phyloP scores from a whole-genome alignment of 2,329 filamentous ascomycete genomes.

The Beauveria medogensis region DNA sequence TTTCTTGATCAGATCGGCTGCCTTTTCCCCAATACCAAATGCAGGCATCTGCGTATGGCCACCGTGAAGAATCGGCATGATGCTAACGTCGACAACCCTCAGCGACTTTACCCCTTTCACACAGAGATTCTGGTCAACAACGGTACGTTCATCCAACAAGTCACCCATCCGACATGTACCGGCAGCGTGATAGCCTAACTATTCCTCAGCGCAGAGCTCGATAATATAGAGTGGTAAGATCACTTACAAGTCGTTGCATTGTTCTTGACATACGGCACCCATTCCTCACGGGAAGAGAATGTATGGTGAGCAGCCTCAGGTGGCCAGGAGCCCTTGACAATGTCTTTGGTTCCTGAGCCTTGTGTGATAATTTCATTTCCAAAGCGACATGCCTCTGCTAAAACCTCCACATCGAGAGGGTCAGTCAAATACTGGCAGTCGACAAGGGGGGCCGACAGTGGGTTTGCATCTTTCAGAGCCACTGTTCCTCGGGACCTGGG shows the following conservation, averaged over 20 bases:
- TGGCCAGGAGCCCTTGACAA: slow-evolving; percentile 55
- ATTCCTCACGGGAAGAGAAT: slow-evolving; percentile 46
- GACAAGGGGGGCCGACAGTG: slow-evolving; percentile 44
- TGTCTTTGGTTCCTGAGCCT: slow-evolving; percentile 47
- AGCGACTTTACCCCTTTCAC: slow-evolving; percentile 44
- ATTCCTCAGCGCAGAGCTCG: neutral
- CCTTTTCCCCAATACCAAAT: slow-evolving; percentile 48
- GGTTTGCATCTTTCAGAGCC: slow-evolving; percentile 38
- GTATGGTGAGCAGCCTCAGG: slow-evolving; percentile 40
- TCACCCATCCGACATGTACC: slow-evolving; percentile 51
- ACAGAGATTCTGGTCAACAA: slow-evolving; percentile 43
- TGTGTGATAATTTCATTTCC: slow-evolving; percentile 53
- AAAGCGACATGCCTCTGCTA: slow-evolving; percentile 49
- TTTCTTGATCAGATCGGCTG: slow-evolving; percentile 39
- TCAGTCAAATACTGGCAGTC: slow-evolving; percentile 52
- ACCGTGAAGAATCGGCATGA: slow-evolving; percentile 42
- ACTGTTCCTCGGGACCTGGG: slow-evolving; percentile 50
- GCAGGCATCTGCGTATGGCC: slow-evolving; percentile 48
- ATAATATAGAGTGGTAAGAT: too few relatives aligned
- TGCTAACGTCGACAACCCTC: slow-evolving; percentile 45
- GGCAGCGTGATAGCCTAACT: slow-evolving; percentile 44
- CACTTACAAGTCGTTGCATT: slow-evolving; percentile 52
- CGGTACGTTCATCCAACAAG: slow-evolving; percentile 36
- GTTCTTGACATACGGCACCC: slow-evolving; percentile 48
- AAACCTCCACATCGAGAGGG: slow-evolving; percentile 48